Evolutionary conservation across 2,329 filamentous ascomycete species (phyloP).

Genomic region (Scedosporium dehoogii): DNA sequence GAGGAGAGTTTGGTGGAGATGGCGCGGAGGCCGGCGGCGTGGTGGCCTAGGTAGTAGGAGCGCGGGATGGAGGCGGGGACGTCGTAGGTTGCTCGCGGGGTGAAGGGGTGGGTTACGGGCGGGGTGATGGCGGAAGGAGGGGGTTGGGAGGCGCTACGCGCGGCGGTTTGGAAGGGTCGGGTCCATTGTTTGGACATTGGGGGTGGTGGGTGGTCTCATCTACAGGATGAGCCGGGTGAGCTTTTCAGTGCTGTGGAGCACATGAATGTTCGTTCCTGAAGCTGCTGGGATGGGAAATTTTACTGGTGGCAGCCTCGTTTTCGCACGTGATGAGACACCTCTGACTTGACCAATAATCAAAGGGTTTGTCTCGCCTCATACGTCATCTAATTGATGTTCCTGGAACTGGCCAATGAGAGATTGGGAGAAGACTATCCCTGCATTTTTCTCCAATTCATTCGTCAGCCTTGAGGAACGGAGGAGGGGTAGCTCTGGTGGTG

Average conservation of each 20-base stretch:
- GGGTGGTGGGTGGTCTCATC: constrained; percentile 1
- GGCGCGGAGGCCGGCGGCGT: constrained; percentile 67
- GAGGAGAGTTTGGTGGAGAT: constrained; percentile 74
- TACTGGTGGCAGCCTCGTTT: background rate
- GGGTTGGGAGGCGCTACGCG: background rate
- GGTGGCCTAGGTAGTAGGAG: constrained; percentile 93
- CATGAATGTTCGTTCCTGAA: background rate
- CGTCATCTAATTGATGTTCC: background rate
- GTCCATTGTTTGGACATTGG: constrained; percentile 9
- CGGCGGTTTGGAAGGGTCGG: background rate
- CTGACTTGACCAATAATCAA: background rate
- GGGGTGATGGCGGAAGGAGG: background rate
- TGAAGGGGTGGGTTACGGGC: constrained; percentile 37
- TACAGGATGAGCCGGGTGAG: background rate
- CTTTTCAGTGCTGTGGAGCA: background rate
- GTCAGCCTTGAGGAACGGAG: background rate
- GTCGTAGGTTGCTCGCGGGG: constrained; percentile 65
- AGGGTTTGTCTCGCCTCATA: background rate
- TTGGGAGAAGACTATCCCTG: background rate
- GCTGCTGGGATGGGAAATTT: background rate
- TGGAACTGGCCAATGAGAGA: background rate
- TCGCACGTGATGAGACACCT: background rate
- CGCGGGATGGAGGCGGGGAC: constrained; percentile 65
- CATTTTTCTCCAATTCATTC: background rate
- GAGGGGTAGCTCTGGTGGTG: too few species aligned